Percentiles rank a stretch among this genome's conserved stretches.
These are phyloP conservation scores for Entoloma clypeatum DNA, from an alignment of 1,284 basidiomycete species.

Conservation along the genomic window DNA sequence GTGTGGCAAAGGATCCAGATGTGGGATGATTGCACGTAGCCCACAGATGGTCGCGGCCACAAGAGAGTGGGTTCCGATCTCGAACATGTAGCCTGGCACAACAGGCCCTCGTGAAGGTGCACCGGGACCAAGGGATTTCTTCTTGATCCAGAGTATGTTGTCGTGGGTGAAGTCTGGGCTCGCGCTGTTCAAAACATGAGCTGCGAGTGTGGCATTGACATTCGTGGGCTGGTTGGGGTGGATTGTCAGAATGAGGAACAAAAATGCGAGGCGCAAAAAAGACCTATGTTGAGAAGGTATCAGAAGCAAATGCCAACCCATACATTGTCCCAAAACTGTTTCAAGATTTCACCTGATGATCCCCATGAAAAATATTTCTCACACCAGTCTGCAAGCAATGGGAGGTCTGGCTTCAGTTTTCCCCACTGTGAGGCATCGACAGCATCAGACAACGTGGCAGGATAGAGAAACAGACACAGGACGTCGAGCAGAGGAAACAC, in stretches of 20 bases:
- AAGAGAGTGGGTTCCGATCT: conserved; percentile 1
- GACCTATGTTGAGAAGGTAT: background rate
- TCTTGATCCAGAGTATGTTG: too few species aligned
- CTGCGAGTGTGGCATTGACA: too few species aligned
- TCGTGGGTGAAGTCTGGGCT: too few species aligned
- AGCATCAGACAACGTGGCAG: background rate
- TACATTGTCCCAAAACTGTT: background rate
- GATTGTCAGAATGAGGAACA: too few species aligned
- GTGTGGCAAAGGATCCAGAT: background rate
- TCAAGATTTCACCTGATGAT: background rate
- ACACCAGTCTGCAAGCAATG: conserved; percentile 3
- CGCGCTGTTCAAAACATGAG: too few species aligned
- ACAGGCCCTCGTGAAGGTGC: background rate
- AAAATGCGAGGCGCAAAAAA: background rate
- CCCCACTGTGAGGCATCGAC: background rate
- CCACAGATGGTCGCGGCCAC: background rate
- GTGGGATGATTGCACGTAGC: background rate
- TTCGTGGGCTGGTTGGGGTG: too few species aligned
- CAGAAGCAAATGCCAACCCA: conserved; percentile 1
- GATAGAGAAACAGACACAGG: background rate
- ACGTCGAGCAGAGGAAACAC: background rate
- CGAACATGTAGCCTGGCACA: background rate
- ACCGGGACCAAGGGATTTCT: background rate
- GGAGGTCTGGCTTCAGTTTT: background rate
- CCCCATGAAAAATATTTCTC: conserved; percentile 7